Evolutionary conservation across 208 protist species (phyloP).

Genomic region (Phytomonas sp.): DNA sequence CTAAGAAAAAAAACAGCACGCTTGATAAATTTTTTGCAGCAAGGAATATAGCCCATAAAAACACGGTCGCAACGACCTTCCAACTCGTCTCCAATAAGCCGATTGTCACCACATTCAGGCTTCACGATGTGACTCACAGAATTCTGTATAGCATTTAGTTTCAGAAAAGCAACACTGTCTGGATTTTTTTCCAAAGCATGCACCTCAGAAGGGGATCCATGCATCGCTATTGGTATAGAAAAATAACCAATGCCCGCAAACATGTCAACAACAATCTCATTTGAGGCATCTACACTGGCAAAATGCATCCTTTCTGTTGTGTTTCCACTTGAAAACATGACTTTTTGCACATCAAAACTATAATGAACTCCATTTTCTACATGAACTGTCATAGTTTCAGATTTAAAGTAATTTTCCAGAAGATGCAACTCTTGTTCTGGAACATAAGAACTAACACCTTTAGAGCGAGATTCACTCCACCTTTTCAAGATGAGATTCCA

Average conservation of each 20-base stretch:
- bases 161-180: conserved; percentile 62
- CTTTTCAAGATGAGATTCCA: conserved; percentile 5
- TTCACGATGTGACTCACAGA: conserved; percentile 56
- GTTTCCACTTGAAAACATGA: conserved; percentile 92
- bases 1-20: conserved; percentile 75
- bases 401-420: conserved; percentile 17
- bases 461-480: conserved; percentile 2
- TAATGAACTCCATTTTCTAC: conserved; percentile 88
- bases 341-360: conserved; percentile 69
- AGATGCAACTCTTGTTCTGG: conserved; percentile 14
- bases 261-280: conserved; percentile 89
- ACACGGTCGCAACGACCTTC: conserved; percentile 78
- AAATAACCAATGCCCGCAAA: conserved; percentile 92
- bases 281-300: conserved; percentile 32
- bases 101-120: conserved; percentile 77
- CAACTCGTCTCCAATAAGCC: conserved; percentile 51
- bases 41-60: conserved; percentile 88
- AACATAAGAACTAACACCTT: conserved; percentile 4
- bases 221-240: conserved; percentile 74
- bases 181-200: conserved; percentile 88
- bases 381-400: conserved; percentile 75
- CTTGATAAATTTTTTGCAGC: conserved; percentile 62
- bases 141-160: conserved; percentile 76
- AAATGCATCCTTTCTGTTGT: conserved; percentile 90
- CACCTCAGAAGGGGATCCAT: conserved; percentile 27